Base-by-base conservation (phyloP, 2,329 filamentous ascomycete species). In the Anthostomella pinea region DNA sequence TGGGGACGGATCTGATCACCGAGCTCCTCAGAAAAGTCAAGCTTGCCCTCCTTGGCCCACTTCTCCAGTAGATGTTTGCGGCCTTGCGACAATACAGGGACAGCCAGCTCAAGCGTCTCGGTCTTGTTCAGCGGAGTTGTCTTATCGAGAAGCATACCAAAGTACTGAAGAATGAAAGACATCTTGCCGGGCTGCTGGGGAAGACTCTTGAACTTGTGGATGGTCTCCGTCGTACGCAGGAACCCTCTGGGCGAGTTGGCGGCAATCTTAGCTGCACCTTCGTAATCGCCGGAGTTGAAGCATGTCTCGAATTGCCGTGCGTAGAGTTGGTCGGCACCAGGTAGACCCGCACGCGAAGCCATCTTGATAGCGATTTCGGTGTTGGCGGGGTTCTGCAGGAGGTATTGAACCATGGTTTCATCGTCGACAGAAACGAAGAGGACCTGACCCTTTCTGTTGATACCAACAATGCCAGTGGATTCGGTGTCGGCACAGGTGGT, bases 381-480 rank as follows among this genome's bases (percentile, higher is more conserved):
- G 66, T 96, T 96, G 52, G 90, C 91, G 14, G 93, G 90, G 66
- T 96, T 97, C 65, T 96, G 87, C 51, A 97, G 84, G 28, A 98
- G 81, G 64, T 98, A 98, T 25, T 88, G 87, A 49, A 98, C 88
- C 60, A 97, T 80, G 26, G 82, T 94, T 57, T 76, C 80, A 65
- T 98, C 94, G 60, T 97, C 90, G 43, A 98, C 84, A 49, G 85
- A 90, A 43, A 97, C 93, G 39, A 90, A 88, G 45, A 98, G 77
- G 30, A 97, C 90, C 67, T 98, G 93, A 46, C 93, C 94, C 72
- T 95, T 95, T 58, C 94, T 84, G 71, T 98, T 98, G 62, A 98
- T 91, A 53, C 88, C 89, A 35, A 98, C 78, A 46, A 98, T 85
- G 54, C 94, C 94, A 29, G 84, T 80, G 13, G 88, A 94, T 15